These are phyloP conservation scores for Croton laevigatus DNA, from an alignment of 441 rosid genomes.

Conservation along the genomic window DNA sequence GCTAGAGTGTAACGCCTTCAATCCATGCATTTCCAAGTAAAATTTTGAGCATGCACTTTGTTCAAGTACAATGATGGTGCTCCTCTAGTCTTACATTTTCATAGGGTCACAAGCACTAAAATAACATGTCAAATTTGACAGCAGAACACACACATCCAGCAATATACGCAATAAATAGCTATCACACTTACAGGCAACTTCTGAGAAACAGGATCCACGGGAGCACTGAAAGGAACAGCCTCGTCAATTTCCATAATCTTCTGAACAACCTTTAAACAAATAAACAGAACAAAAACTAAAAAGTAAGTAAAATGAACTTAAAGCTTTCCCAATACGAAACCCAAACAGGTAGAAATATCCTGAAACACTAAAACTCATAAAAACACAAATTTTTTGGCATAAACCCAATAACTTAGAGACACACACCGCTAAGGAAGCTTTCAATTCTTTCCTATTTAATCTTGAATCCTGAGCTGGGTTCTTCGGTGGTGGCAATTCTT, in stretches of 20 bases:
- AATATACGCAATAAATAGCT: background rate
- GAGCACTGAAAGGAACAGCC: constrained; percentile 44
- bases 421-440: constrained; percentile 43
- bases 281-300: background rate
- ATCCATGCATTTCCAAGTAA: background rate
- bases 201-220: constrained; percentile 45
- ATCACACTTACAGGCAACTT: constrained; percentile 48
- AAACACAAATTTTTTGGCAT: background rate
- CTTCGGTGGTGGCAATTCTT: constrained; percentile 14
- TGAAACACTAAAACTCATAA: background rate
- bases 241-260: constrained; percentile 61
- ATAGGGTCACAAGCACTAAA: background rate
- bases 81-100: background rate
- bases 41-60: background rate
- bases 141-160: background rate
- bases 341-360: background rate
- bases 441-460: constrained; percentile 39
- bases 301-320: background rate
- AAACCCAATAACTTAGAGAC: background rate
- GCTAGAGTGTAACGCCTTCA: no score
- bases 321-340: background rate
- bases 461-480: constrained; percentile 21
- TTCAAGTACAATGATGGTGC: background rate
- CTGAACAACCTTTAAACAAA: constrained; percentile 41
- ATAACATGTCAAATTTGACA: background rate